A percentile compares a stretch with the other conserved stretches of the same genome.
Evolutionary conservation across 2,329 filamentous ascomycete genomes (phyloP).

Genomic region (Xylaria sp.): DNA sequence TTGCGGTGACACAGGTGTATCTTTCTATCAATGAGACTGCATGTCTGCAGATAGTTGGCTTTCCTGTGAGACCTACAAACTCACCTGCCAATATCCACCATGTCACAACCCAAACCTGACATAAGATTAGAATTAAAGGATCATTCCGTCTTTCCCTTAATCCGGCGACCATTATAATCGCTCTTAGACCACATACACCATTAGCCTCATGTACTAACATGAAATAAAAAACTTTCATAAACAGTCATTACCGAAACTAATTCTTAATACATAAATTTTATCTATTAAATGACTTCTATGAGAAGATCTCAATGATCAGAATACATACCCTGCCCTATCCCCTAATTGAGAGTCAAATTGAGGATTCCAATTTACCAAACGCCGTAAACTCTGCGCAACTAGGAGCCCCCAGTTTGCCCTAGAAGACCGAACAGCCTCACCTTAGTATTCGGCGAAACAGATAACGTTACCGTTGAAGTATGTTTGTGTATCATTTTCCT

Average conservation of each 20-base stretch:
- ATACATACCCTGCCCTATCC: no score
- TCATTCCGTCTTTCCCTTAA: background rate
- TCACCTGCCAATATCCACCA: background rate
- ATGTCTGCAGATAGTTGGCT: no score
- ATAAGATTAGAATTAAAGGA: constrained; percentile 5
- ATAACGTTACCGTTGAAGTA: no score
- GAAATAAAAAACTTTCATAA: background rate
- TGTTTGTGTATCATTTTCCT: no score
- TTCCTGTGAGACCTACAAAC: background rate
- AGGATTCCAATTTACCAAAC: no score
- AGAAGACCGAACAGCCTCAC: no score
- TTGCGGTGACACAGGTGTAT: background rate
- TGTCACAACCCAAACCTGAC: background rate
- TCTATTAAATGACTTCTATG: background rate
- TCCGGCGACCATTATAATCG: background rate
- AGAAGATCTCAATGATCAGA: background rate
- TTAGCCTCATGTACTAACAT: background rate
- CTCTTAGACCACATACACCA: background rate
- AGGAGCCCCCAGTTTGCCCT: no score
- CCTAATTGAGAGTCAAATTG: no score
- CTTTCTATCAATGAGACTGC: background rate
- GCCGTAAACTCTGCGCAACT: no score
- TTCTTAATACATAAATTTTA: background rate
- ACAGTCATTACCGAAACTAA: background rate
- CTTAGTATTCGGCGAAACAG: no score